A percentile compares a stretch with the other conserved stretches of the same genome.
phyloP scores from a whole-genome alignment of 495 filamentous ascomycete genomes.

The Neurospora terricola region DNA sequence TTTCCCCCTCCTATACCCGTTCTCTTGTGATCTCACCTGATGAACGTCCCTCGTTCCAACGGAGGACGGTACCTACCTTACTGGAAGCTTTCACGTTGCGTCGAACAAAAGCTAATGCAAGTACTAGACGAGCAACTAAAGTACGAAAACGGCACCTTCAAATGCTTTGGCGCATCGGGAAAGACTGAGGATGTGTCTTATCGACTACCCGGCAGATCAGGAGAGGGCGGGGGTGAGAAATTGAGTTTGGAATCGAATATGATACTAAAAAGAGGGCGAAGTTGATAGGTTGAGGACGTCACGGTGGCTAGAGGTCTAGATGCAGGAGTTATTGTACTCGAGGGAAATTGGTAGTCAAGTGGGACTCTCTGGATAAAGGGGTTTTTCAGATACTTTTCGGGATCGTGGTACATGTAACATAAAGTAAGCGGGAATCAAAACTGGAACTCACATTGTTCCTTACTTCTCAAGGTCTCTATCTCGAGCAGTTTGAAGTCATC shows the following conservation, averaged over 20 bases:
- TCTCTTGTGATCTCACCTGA: not conserved
- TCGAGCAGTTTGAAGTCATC: too few relatives aligned
- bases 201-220: not conserved
- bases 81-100: too few relatives aligned
- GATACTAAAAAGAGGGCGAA: not conserved
- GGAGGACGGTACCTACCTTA: too few relatives aligned
- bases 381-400: not conserved
- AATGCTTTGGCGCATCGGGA: not conserved
- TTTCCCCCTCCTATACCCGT: not conserved
- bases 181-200: not conserved
- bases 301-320: too few relatives aligned
- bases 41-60: too few relatives aligned
- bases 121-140: not conserved
- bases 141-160: not conserved
- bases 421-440: too few relatives aligned
- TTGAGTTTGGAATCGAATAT: not conserved
- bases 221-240: not conserved
- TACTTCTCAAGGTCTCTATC: too few relatives aligned
- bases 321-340: too few relatives aligned
- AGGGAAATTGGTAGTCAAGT: too few relatives aligned
- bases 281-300: not conserved
- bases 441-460: too few relatives aligned
- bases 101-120: not conserved
- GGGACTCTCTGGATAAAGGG: too few relatives aligned
- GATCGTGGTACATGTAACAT: not conserved